These are phyloP conservation scores for Wallemia mellicola DNA, from an alignment of 1,284 basidiomycete genomes.

Conservation along the genomic window DNA sequence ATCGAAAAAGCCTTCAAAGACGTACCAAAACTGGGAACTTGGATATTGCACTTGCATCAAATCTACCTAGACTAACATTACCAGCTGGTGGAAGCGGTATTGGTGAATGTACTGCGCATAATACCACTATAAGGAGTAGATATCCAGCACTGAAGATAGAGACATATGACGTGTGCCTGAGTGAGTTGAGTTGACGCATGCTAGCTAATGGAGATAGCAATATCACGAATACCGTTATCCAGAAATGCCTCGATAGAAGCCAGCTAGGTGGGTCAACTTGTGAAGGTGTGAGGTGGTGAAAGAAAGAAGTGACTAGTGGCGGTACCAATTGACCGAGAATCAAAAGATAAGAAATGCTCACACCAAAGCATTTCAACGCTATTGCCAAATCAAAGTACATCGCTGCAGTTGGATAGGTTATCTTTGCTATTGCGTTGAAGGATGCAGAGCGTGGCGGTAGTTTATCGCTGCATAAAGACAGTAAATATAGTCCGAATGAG, in stretches of 20 bases:
- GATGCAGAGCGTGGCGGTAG: conserved; percentile 44
- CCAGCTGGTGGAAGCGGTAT: conserved; percentile 5
- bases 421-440: conserved; percentile 54
- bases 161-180: conserved; percentile 55
- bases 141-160: conserved; percentile 58
- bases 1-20: conserved; percentile 31
- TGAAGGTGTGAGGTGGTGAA: conserved; percentile 37
- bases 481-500: conserved; percentile 62
- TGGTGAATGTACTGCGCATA: conserved; percentile 38
- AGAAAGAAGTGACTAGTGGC: conserved; percentile 59
- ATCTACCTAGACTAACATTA: conserved; percentile 2
- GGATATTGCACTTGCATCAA: background rate
- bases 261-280: conserved; percentile 34
- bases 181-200: conserved; percentile 47
- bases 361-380: conserved; percentile 86
- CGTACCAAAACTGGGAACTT: conserved; percentile 13
- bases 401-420: conserved; percentile 57
- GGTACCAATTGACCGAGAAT: conserved; percentile 86
- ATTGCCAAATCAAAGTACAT: conserved; percentile 78
- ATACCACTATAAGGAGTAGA: conserved; percentile 38
- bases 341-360: conserved; percentile 75
- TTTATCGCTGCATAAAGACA: too few relatives aligned
- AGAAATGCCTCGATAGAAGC: conserved; percentile 44
- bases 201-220: conserved; percentile 65
- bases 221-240: conserved; percentile 58